These are phyloP conservation scores for Pythium biforme DNA, from an alignment of 352 stramenopile genomes.

Conservation along the genomic window DNA sequence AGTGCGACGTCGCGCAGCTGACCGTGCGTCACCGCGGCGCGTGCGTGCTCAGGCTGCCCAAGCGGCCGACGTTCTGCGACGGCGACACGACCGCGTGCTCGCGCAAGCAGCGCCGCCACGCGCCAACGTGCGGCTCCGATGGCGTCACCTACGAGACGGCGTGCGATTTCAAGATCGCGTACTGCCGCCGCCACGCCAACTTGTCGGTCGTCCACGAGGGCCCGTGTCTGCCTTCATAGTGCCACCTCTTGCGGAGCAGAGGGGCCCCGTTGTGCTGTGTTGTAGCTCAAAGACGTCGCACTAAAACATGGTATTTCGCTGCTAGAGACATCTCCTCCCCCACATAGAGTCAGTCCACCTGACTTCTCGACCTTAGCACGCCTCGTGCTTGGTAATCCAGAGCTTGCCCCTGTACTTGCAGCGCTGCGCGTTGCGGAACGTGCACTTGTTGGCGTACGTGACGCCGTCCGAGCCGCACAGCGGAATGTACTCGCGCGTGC, in stretches of 20 bases:
- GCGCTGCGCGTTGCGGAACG: slow-evolving; percentile 28
- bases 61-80: not conserved
- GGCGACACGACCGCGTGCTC: not conserved
- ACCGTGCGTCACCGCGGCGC: not conserved
- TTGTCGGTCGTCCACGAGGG: not conserved
- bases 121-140: slow-evolving; percentile 15
- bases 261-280: no score
- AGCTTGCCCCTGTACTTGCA: slow-evolving; percentile 18
- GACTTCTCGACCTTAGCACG: no score
- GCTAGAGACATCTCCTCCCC: no score
- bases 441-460: slow-evolving; percentile 32
- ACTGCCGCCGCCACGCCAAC: not conserved
- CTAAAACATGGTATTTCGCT: no score
- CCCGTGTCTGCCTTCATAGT: not conserved
- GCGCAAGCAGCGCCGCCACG: slow-evolving; percentile 4
- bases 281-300: no score
- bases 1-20: slow-evolving; percentile 5
- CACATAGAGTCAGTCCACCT: no score
- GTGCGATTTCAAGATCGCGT: slow-evolving; percentile 14
- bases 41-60: not conserved
- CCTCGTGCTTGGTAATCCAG: slow-evolving; percentile 7
- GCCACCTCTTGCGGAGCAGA: no score
- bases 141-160: slow-evolving; percentile 17
- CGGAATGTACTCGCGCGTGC: slow-evolving; percentile 29
- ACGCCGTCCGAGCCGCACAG: slow-evolving; percentile 34